Percentiles rank a stretch among this genome's conserved stretches.
phyloP scores from a whole-genome alignment of 1,139 yeast species.

The Candida frijolesensis region DNA sequence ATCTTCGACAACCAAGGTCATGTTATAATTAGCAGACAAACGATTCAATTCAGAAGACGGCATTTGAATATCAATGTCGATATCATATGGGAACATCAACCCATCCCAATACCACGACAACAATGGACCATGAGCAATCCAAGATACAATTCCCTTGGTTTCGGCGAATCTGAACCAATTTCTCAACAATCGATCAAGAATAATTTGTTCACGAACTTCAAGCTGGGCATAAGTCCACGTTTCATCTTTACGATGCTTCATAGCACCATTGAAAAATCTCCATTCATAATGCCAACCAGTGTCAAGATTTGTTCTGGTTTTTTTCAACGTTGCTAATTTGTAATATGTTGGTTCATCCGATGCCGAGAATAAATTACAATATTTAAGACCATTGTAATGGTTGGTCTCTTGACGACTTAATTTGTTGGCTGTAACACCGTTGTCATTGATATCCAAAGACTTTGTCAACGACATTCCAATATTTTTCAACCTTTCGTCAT shows the following conservation, averaged over 20 bases:
- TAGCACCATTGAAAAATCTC: slow-evolving; percentile 39
- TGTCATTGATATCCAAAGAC: slow-evolving; percentile 25
- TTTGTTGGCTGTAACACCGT: slow-evolving; percentile 15
- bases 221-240: slow-evolving; percentile 27
- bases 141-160: slow-evolving; percentile 40
- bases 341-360: slow-evolving; percentile 33
- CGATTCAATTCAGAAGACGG: slow-evolving; percentile 35
- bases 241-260: slow-evolving; percentile 22
- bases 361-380: slow-evolving; percentile 18
- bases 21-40: slow-evolving; percentile 36
- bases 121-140: slow-evolving; percentile 56
- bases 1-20: slow-evolving; percentile 37
- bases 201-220: slow-evolving; percentile 31
- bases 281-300: slow-evolving; percentile 46
- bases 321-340: slow-evolving; percentile 34
- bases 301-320: slow-evolving; percentile 28
- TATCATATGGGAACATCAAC: slow-evolving; percentile 38
- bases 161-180: slow-evolving; percentile 39
- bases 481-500: slow-evolving; percentile 24
- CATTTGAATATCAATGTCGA: slow-evolving; percentile 41
- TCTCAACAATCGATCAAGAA: slow-evolving; percentile 33
- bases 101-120: slow-evolving; percentile 46
- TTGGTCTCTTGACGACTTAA: slow-evolving; percentile 25
- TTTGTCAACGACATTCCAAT: slow-evolving; percentile 27
- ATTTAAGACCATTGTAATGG: slow-evolving; percentile 28